Percentiles rank a stretch among this genome's conserved stretches.
These are phyloP conservation scores for Protoeuglena noctilucae DNA, from an alignment of 139 green algal species.

Conservation along the genomic window DNA sequence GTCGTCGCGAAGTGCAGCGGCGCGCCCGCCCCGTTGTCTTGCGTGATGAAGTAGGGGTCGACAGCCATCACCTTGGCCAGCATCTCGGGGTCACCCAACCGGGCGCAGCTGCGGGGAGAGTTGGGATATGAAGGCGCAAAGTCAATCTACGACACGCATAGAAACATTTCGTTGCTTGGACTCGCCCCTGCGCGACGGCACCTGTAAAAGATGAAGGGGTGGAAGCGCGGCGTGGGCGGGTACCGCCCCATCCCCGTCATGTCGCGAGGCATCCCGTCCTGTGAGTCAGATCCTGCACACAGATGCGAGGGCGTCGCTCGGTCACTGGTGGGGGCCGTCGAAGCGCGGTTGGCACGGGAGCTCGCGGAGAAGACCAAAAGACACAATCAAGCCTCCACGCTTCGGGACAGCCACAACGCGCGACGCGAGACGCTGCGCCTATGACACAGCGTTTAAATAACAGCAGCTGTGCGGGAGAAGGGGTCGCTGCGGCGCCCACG, in stretches of 20 bases:
- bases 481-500: too few species aligned
- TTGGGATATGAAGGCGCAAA: not conserved
- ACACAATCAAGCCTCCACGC: too few species aligned
- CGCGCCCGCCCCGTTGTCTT: constrained; percentile 79
- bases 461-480: too few species aligned
- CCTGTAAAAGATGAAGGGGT: constrained; percentile 68
- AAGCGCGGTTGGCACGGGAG: too few species aligned
- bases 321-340: too few species aligned
- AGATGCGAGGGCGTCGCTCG: too few species aligned
- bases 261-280: constrained; percentile 34
- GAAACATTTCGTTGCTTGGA: not conserved
- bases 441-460: too few species aligned
- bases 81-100: constrained; percentile 62
- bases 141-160: not conserved
- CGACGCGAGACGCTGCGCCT: too few species aligned
- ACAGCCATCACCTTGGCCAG: constrained; percentile 62
- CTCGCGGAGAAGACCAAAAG: too few species aligned
- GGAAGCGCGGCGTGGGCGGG: constrained; percentile 47
- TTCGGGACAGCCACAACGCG: too few species aligned
- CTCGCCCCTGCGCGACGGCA: constrained; percentile 20
- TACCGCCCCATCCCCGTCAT: constrained; percentile 40
- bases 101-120: not conserved
- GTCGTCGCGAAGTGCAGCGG: constrained; percentile 83
- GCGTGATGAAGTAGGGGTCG: constrained; percentile 80
- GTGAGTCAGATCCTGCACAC: too few species aligned